Base-by-base conservation (phyloP, 331 rosid species). In the Ulmus americana region DNA sequence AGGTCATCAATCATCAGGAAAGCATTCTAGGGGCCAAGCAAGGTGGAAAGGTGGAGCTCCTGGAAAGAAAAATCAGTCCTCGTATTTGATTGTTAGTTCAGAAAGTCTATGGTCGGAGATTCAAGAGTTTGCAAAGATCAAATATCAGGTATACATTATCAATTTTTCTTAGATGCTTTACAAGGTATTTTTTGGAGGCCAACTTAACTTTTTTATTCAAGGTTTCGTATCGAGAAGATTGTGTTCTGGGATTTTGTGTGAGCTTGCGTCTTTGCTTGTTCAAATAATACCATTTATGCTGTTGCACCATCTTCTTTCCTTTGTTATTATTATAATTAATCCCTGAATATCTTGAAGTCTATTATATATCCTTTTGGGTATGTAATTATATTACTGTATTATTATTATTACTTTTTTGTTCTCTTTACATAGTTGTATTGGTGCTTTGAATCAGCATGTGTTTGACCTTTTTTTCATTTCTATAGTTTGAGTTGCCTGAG, bases 91-190 rank as follows among this genome's bases (percentile, higher is more conserved):
- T 78, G 70, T 86, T 67, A 90, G 90, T 87, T 86, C 97, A 20
- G 95, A 94, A 61, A 69, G 82, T 57, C 84, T 94, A 8, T 94
- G 97, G 99, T 76, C 81, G 44, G 97, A 87, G 63, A 78, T 94
- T 79, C 71, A 82, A 77, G 86, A 82, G 75, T 94, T 94, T 56
- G 84, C 97, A 35, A 82, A 71, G 71, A 77, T 85, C 70, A 94
- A 94, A 70, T 94, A 85, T 64, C 85, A 85, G 99, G 99, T 94
- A 85, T 60, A 59, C 49, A 41, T 70, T 64, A 58, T 69, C 66
- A 39, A 54, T 10, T 41, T 2, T 45, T 49, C 16, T 45, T n/a
- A 14, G 52, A 45, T 7, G 18, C 20, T 62, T 16, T 11, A 43
- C 7, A 28, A 28, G 35, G 35, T 28, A 2, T 1, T 28, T 28